Percentiles rank a stretch among this genome's conserved stretches.
phyloP scores from a whole-genome alignment of 2,329 filamentous ascomycete species.

The Verticillium nubilum region DNA sequence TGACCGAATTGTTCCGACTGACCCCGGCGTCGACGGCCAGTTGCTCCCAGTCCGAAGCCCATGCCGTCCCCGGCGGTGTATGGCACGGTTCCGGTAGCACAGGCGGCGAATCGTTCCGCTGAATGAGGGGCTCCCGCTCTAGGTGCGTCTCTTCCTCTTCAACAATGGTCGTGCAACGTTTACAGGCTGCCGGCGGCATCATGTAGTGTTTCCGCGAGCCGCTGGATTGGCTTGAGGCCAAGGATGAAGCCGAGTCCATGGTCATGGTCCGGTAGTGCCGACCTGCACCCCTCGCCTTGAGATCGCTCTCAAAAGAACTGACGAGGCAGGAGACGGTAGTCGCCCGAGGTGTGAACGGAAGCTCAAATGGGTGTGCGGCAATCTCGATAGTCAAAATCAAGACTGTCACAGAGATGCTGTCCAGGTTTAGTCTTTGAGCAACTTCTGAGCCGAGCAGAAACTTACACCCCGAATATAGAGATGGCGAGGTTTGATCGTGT shows the following conservation, averaged over 20 bases:
- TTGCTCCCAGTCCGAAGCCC: slow-evolving; percentile 13
- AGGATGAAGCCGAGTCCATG: not conserved
- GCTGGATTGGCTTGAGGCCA: not conserved
- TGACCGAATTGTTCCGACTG: slow-evolving; percentile 7
- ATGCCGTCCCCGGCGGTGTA: slow-evolving; percentile 11
- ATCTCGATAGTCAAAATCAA: slow-evolving; percentile 15
- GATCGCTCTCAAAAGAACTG: slow-evolving; percentile 7
- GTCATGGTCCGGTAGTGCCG: slow-evolving; percentile 3
- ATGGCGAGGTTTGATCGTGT: slow-evolving; percentile 17
- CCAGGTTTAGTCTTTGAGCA: not conserved
- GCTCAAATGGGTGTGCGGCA: slow-evolving; percentile 15
- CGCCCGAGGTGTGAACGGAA: slow-evolving; percentile 12
- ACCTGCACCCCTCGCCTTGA: not conserved
- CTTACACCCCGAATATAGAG: slow-evolving; percentile 18
- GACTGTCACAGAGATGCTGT: slow-evolving; percentile 5
- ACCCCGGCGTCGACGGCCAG: slow-evolving; percentile 11
- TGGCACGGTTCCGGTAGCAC: slow-evolving; percentile 10
- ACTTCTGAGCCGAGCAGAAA: slow-evolving; percentile 5
- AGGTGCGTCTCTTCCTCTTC: slow-evolving; percentile 6
- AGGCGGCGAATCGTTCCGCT: not conserved
- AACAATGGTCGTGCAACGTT: not conserved
- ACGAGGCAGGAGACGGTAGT: slow-evolving; percentile 5
- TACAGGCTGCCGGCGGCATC: not conserved
- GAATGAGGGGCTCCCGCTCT: not conserved
- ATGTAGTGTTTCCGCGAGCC: not conserved